phyloP scores from a whole-genome alignment of 805 yeast species.

The Saturnispora gosingensis region DNA sequence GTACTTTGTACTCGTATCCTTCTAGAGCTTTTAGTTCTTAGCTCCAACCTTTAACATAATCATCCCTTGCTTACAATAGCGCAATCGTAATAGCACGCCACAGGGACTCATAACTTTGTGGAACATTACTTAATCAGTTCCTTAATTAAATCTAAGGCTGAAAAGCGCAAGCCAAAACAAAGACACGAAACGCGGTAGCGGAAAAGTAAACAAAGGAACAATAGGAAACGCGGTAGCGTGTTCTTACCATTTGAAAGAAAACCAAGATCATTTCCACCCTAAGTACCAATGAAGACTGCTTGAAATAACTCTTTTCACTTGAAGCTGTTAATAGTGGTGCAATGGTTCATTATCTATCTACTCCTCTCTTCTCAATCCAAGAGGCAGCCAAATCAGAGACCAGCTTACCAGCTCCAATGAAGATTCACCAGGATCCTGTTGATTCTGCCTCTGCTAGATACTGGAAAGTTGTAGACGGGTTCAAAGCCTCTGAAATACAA shows the following conservation, averaged over 20 bases:
- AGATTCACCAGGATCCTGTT: not conserved
- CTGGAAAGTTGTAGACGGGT: conserved; percentile 9
- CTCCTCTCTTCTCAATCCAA: conserved; percentile 19
- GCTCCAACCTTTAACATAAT: not conserved
- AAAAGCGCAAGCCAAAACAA: not conserved
- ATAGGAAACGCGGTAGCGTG: not conserved
- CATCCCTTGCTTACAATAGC: not conserved
- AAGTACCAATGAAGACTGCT: not conserved
- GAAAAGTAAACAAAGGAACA: conserved; percentile 1
- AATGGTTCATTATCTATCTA: conserved; percentile 8
- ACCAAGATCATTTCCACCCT: not conserved
- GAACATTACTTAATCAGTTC: not conserved
- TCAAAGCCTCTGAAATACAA: conserved; percentile 13
- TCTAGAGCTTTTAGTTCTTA: not conserved
- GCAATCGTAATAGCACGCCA: not conserved
- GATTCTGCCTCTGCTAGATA: conserved; percentile 1
- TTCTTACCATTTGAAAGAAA: not conserved
- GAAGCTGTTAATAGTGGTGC: not conserved
- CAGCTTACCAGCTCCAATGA: conserved; percentile 4
- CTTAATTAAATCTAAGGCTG: not conserved
- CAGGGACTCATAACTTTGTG: not conserved
- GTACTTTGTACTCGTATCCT: not conserved
- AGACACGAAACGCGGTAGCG: conserved; percentile 4
- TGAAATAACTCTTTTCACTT: not conserved
- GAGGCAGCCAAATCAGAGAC: conserved; percentile 13